A percentile compares a stretch with the other conserved stretches of the same genome.
Conservation (phyloP, 345 rosid species). For the Erucastrum elatum region DNA sequence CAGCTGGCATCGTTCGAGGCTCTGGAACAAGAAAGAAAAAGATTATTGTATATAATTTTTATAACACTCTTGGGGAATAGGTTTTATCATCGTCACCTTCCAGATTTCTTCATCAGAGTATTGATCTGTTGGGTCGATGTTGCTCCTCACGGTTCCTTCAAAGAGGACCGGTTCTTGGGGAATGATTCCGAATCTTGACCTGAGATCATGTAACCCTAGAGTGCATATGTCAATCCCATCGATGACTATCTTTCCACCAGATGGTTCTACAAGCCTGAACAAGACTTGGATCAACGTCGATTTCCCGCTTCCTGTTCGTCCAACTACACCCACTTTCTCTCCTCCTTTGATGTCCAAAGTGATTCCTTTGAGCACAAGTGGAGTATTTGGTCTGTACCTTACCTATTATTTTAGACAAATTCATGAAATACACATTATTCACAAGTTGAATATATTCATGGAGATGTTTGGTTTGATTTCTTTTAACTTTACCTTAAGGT, state of each 20-base stretch:
- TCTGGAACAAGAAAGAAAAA: constrained; percentile 37
- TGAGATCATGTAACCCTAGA: constrained; percentile 21
- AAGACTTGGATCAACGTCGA: constrained; percentile 88
- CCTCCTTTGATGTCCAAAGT: constrained; percentile 76
- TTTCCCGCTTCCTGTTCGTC: constrained; percentile 96
- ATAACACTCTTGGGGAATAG: background rate
- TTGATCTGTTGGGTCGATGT: constrained; percentile 79
- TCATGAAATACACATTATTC: background rate
- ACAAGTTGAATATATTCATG: background rate
- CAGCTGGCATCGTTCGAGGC: constrained; percentile 91
- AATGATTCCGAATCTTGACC: constrained; percentile 47
- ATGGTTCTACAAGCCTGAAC: constrained; percentile 89
- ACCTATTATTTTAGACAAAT: constrained; percentile 52
- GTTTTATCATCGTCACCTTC: constrained; percentile 48
- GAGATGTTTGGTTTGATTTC: background rate
- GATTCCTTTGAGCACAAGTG: constrained; percentile 84
- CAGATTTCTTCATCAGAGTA: constrained; percentile 86
- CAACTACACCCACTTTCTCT: constrained; percentile 88
- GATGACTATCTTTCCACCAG: constrained; percentile 75
- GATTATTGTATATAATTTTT: background rate
- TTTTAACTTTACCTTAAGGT: constrained; percentile 63
- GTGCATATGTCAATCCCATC: constrained; percentile 74
- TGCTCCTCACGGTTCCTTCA: constrained; percentile 72
- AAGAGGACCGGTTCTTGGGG: constrained; percentile 97
- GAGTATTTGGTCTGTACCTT: constrained; percentile 82